phyloP scores from a whole-genome alignment of 2,329 filamentous ascomycete genomes.

The Pseudogymnoascus sp. region DNA sequence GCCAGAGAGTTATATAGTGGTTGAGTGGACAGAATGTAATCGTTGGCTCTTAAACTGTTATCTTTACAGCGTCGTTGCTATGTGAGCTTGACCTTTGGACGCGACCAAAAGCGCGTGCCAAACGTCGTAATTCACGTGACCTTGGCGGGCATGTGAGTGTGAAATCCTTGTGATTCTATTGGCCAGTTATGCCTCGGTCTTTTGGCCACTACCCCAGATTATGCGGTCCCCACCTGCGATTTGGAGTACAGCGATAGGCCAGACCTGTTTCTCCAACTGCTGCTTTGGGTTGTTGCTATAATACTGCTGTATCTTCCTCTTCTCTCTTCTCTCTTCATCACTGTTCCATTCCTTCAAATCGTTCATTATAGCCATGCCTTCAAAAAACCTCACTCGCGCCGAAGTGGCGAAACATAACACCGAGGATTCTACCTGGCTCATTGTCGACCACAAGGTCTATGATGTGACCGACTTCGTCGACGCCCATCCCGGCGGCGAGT shows the following conservation, averaged over 20 bases:
- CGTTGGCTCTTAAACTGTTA: neutral
- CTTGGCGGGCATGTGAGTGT: neutral
- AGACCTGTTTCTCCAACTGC: neutral
- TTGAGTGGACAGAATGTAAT: neutral
- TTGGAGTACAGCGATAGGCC: neutral
- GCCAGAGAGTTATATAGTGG: neutral
- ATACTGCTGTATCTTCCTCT: neutral
- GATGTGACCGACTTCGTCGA: constrained; percentile 79
- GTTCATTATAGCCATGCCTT: constrained; percentile 20
- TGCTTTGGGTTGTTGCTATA: neutral
- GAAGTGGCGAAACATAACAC: constrained; percentile 70
- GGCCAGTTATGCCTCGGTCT: neutral
- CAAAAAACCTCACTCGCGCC: constrained; percentile 38
- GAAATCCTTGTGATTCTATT: constrained; percentile 1
- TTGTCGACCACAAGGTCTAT: constrained; percentile 82
- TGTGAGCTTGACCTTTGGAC: neutral
- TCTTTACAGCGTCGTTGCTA: neutral
- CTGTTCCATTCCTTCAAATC: neutral
- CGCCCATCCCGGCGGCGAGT: constrained; percentile 74
- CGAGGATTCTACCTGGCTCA: constrained; percentile 70
- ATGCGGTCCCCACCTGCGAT: neutral
- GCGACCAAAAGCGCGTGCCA: neutral
- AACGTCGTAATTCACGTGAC: neutral
- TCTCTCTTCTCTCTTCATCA: neutral
- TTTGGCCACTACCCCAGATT: neutral